Base-by-base conservation (phyloP, 805 yeast genomes). In the Sporopachydermia quercuum region DNA sequence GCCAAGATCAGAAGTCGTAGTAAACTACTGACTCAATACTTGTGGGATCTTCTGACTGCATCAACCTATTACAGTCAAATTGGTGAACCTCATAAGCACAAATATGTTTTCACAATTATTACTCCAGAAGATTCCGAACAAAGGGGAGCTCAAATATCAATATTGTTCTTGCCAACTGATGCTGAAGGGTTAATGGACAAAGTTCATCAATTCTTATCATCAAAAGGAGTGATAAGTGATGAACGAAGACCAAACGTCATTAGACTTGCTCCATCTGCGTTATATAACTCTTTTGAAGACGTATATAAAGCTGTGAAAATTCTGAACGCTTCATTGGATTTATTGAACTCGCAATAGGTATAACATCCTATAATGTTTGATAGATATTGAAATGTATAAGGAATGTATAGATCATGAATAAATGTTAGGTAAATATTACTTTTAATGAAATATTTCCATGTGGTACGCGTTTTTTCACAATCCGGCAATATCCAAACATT, bases 241-340 rank as follows among this genome's bases (percentile, higher is more conserved):
- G 95, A 87, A 53, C 68, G 97, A 53, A 68, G 84, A 52, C 96
- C 96, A 1, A 76, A 76, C 53, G 96, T 86, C n/a, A 74, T 89
- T 34, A 64, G 96, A 42, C 53, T 87, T n/a, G 89, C 94, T 0
- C 96, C 97, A 4, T 65, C 71, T 2, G 91, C 95, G 0, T 63
- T 85, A 37, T 87, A 87, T 61, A 87, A 85, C 51, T 73, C 81
- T 1, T 81, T 81, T 48, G 58, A 53, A 35, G 93, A 87, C 44
- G 74, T 81, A 11, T 61, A 51, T 27, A 40, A 49, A 2, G 74
- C 74, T 5, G 73, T 65, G 4, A 44, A 55, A 16, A 45, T 62
- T 15, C 49, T 85, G 3, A 57, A 73, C 15, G 65, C 62, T 18
- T 65, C 65, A 1, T 48, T 69, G 15, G 53, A 48, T 33, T 56